Evolutionary conservation across 108 stramenopile species (phyloP), one percentile per base, ranked within the genome.

Genomic region (Schizochytrium sp.): DNA sequence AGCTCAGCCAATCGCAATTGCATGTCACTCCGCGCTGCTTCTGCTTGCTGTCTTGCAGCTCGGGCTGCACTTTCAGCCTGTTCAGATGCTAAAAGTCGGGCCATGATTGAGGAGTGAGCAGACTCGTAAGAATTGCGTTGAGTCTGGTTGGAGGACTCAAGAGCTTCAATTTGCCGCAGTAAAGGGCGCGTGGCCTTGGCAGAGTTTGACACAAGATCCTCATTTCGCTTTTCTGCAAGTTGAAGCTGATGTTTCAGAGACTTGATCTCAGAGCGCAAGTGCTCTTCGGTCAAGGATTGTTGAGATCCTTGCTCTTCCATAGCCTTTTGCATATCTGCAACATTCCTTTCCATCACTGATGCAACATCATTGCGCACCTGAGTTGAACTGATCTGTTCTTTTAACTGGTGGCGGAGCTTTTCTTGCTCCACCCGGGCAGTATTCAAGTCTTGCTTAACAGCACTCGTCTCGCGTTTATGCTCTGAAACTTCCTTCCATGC

Each of bases 241-340:
- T 4, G 28, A 50, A 83, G 73, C 73, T 83, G 73, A 4, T 83
- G 4, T 0, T 53, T 47, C 5, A 83, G 73, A 17, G 50, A 53
- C 73, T 83, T 83, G 73, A 83, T 83, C 49, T 83, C 73, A 8
- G 46, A n/a, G 46, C 73, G 73, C 46, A 83, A 53, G 49, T 38
- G 50, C 73, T 83, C 73, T 19, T 83, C 73, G 15, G 73, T 83
- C 49, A 53, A 38, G 49, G 73, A 83, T 28, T 53, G 46, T 50
- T 83, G 49, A 19, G 73, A 53, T 17, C 73, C 73, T 19, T 53
- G 73, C 49, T 83, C 73, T 50, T 47, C 50, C 12, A 83, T 46
- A 5, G 73, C 73, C 50, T 83, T 47, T 53, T 83, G 73, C 73
- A 83, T 83, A n/a, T 83, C 73, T 12, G 73, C 73, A 46, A 83